Base-by-base conservation (phyloP, 257 asterid genomes). In the Petunia axillaris region DNA sequence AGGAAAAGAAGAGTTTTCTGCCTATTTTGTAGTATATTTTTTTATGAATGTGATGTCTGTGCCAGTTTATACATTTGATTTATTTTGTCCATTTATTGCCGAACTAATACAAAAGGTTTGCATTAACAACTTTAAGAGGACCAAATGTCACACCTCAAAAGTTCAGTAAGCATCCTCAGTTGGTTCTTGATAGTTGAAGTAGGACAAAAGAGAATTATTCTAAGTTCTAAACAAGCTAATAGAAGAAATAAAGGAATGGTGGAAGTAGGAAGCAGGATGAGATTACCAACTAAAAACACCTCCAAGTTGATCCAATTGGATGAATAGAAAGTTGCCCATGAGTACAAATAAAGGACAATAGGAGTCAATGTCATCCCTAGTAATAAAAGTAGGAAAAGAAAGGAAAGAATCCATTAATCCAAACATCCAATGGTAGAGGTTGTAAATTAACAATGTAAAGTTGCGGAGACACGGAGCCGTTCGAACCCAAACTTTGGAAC, bases 381-480 rank as follows among this genome's bases (percentile, higher is more conserved):
- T 35, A 3, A 48, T 71, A 71, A 71, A 25, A 71, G 60, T 25
- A 10, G 11, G 60, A 71, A 48, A 48, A 25, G 60, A 71, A 46
- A 25, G 35, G 35, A 50, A 35, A 70, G 77, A 71, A 71, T 35
- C 60, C 44, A 48, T 70, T 50, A 50, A 73, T 50, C 78, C 62
- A 35, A 50, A 71, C 35, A 87, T 84, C 86, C 81, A 84, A 88
- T 81, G 88, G 91, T 80, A 76, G 82, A 82, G 16, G 64, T 40
- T 82, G 75, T 36, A 50, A 73, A 4, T 35, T 82, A 82, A 67
- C 25, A 50, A 46, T 38, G 37, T 6, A 84, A 86, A 86, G 87
- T 87, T 89, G 93, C 88, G 93, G 88, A 88, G 85, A 86, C 79
- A 81, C 90, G 92, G 87, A 88, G 89, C 92, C 87, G 97, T 90